Percentiles rank a stretch among this genome's conserved stretches.
These are phyloP conservation scores for Euphorbia lathyris DNA, from an alignment of 345 rosid genomes.

Conservation along the genomic window DNA sequence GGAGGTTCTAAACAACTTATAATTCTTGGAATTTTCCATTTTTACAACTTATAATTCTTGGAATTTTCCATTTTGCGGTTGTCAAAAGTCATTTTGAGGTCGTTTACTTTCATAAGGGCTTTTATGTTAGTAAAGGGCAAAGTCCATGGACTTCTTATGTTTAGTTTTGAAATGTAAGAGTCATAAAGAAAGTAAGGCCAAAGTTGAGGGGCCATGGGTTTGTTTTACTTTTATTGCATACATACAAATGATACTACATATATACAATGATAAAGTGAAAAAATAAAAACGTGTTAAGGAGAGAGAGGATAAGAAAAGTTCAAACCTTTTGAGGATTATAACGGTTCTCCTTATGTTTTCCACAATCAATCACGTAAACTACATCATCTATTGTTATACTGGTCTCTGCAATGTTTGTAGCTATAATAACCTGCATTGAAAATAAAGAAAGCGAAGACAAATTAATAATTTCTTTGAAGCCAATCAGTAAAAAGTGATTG, in stretches of 20 bases:
- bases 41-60: too few species aligned
- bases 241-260: not conserved
- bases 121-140: too few species aligned
- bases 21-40: too few species aligned
- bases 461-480: not conserved
- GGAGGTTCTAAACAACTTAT: too few species aligned
- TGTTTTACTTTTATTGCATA: not conserved
- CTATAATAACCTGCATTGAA: conserved; percentile 63
- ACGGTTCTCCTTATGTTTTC: conserved; percentile 92
- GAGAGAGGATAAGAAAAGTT: not conserved
- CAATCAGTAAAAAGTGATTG: not conserved
- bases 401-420: conserved; percentile 91
- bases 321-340: conserved; percentile 89
- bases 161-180: too few species aligned
- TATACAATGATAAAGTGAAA: not conserved
- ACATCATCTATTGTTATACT: conserved; percentile 95
- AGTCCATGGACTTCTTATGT: too few species aligned
- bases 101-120: too few species aligned
- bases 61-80: too few species aligned
- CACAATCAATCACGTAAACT: conserved; percentile 86
- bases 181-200: too few species aligned
- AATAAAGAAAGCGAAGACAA: conserved; percentile 15
- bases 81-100: too few species aligned
- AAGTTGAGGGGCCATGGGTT: too few species aligned
- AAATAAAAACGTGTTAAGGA: not conserved